A percentile compares a stretch with the other conserved stretches of the same genome.
Evolutionary conservation across 2,329 filamentous ascomycete genomes (phyloP).

Genomic region (Penicillium sp.): DNA sequence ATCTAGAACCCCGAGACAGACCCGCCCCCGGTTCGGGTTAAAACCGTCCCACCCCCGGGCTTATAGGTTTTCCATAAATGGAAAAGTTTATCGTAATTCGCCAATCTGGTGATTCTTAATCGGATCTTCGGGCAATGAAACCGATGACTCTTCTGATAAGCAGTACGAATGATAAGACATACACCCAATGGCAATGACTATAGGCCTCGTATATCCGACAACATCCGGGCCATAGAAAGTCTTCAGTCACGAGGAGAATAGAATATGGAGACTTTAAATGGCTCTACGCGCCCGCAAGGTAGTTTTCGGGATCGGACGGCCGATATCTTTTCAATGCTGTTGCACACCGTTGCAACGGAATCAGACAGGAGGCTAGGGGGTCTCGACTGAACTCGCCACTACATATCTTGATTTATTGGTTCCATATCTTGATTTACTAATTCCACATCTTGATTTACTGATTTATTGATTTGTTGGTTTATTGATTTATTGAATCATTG

Average conservation of each 20-base stretch:
- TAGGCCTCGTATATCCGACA: not conserved
- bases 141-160: not conserved
- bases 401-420: not conserved
- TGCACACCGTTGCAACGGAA: not conserved
- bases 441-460: too few species aligned
- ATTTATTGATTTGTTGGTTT: too few species aligned
- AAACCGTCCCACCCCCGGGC: slow-evolving; percentile 7
- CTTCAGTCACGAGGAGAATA: too few species aligned
- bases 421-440: too few species aligned
- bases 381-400: not conserved
- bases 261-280: too few species aligned
- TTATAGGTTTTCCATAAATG: slow-evolving; percentile 9
- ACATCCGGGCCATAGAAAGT: not conserved
- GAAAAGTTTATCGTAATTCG: not conserved
- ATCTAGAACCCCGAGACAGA: slow-evolving; percentile 5
- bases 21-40: slow-evolving; percentile 11
- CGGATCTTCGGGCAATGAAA: not conserved
- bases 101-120: not conserved
- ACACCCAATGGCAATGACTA: not conserved
- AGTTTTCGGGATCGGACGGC: not conserved
- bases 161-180: not conserved
- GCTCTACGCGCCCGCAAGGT: too few species aligned
- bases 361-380: not conserved
- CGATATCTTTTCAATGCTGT: not conserved
- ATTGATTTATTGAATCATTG: too few species aligned